Conservation (phyloP, 768 basidiomycete species). For the Nidula microcarpa region DNA sequence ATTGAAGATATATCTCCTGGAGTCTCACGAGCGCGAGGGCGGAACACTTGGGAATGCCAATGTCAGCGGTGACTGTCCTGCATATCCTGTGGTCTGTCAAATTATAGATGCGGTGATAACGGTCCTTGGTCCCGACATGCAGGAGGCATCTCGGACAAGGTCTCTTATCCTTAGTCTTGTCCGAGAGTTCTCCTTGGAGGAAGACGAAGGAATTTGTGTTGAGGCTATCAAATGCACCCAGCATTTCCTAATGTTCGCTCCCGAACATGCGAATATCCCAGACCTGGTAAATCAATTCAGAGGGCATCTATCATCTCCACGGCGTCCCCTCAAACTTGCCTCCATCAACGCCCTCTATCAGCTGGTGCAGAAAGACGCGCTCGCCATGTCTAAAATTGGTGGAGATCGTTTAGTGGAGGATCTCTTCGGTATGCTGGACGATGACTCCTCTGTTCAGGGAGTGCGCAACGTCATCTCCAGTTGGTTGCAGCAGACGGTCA, state of each 20-base stretch:
- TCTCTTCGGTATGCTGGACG: conserved; percentile 92
- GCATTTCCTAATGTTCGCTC: conserved; percentile 95
- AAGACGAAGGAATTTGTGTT: conserved; percentile 84
- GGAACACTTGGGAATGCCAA: conserved; percentile 82
- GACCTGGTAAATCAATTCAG: conserved; percentile 78
- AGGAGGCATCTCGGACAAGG: conserved; percentile 80
- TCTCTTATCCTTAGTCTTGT: conserved; percentile 82
- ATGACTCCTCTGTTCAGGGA: conserved; percentile 90
- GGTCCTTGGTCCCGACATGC: conserved; percentile 92
- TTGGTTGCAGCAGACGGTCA: conserved; percentile 94
- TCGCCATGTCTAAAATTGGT: conserved; percentile 88
- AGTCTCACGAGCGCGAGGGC: conserved; percentile 91
- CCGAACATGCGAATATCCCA: conserved; percentile 78
- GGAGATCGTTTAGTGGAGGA: conserved; percentile 94
- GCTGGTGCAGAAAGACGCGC: conserved; percentile 92
- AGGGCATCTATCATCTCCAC: conserved; percentile 72
- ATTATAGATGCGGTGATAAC: conserved; percentile 93
- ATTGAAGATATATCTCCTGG: conserved; percentile 83
- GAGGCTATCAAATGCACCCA: conserved; percentile 96
- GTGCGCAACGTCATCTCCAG: conserved; percentile 89
- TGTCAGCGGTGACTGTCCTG: conserved; percentile 84
- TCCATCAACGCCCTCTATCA: conserved; percentile 97
- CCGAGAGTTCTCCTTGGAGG: conserved; percentile 78
- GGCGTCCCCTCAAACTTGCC: conserved; percentile 85
- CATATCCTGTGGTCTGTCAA: conserved; percentile 88